These are phyloP conservation scores for Neoboletus brunneissimus DNA, from an alignment of 768 basidiomycete genomes.

Conservation along the genomic window DNA sequence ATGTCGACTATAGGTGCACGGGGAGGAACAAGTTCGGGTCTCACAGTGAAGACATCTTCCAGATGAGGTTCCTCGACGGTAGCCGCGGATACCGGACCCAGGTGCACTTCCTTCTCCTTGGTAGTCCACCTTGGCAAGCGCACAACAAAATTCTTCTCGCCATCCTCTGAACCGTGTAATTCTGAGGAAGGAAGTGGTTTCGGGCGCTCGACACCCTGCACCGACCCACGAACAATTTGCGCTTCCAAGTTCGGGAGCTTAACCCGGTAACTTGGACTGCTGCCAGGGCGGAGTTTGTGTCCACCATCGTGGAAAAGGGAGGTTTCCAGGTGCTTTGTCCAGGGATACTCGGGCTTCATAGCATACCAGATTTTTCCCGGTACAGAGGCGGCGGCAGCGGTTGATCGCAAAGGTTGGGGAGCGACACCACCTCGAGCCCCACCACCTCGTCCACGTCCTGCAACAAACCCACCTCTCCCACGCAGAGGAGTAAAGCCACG, in stretches of 20 bases:
- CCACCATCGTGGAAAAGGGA: constrained; percentile 66
- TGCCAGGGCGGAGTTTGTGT: constrained; percentile 56
- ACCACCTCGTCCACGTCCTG: constrained; percentile 45
- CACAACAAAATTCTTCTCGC: constrained; percentile 49
- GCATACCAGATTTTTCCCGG: constrained; percentile 62
- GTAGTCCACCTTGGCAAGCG: constrained; percentile 47
- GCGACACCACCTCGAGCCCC: constrained; percentile 41
- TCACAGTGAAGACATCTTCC: constrained; percentile 60
- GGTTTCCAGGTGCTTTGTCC: constrained; percentile 81
- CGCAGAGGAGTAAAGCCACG: constrained; percentile 40
- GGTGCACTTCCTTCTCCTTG: constrained; percentile 33
- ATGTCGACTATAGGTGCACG: constrained; percentile 25
- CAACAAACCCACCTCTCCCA: constrained; percentile 46
- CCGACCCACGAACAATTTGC: constrained; percentile 43
- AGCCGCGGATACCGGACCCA: constrained; percentile 15
- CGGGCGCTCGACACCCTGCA: constrained; percentile 1
- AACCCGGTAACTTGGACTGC: constrained; percentile 54
- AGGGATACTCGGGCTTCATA: constrained; percentile 75
- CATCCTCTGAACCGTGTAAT: constrained; percentile 36
- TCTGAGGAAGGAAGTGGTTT: constrained; percentile 22
- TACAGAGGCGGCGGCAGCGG: constrained; percentile 26
- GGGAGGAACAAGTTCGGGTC: constrained; percentile 42
- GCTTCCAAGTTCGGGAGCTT: constrained; percentile 53
- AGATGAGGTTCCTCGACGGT: constrained; percentile 39
- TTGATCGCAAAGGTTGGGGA: constrained; percentile 31